phyloP scores from a whole-genome alignment of 78 protist species.

The Capsaspora owczarzaki region DNA sequence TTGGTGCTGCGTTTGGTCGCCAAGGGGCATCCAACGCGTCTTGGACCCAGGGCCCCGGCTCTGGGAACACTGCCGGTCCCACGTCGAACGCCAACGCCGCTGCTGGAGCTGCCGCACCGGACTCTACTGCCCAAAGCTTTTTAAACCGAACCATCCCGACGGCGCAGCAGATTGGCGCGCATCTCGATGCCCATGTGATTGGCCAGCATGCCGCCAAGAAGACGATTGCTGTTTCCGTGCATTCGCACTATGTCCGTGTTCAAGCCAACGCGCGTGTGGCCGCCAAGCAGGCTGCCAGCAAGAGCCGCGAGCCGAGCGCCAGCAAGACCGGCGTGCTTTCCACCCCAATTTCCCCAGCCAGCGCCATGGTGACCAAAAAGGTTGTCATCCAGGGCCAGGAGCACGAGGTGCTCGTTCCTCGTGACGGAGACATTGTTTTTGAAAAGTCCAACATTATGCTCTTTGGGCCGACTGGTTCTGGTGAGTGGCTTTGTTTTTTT shows the following conservation, averaged over 20 bases:
- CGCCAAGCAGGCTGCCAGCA: background rate
- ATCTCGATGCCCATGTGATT: slow-evolving; percentile 21
- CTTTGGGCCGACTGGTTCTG: slow-evolving; percentile 52
- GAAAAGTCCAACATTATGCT: slow-evolving; percentile 46
- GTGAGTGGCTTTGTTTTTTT: too few relatives aligned
- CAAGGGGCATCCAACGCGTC: too few relatives aligned
- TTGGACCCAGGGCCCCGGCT: too few relatives aligned
- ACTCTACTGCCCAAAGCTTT: background rate
- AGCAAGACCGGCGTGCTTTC: background rate
- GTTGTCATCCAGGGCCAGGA: background rate
- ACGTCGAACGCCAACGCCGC: too few relatives aligned
- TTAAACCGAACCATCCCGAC: background rate
- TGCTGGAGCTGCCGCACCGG: background rate
- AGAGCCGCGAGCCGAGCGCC: background rate
- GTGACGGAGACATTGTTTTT: background rate
- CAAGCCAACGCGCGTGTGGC: slow-evolving; percentile 1
- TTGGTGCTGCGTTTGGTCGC: too few relatives aligned
- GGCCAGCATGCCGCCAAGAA: slow-evolving; percentile 29
- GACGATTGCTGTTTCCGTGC: slow-evolving; percentile 29
- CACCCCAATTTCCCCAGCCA: background rate
- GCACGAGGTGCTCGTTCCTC: background rate
- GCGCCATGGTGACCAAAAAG: background rate
- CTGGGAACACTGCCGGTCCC: too few relatives aligned
- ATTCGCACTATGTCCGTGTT: slow-evolving; percentile 47
- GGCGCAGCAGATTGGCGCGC: background rate